Conservation (phyloP, 352 stramenopile genomes). For the Chrysophaeum taylorii region DNA sequence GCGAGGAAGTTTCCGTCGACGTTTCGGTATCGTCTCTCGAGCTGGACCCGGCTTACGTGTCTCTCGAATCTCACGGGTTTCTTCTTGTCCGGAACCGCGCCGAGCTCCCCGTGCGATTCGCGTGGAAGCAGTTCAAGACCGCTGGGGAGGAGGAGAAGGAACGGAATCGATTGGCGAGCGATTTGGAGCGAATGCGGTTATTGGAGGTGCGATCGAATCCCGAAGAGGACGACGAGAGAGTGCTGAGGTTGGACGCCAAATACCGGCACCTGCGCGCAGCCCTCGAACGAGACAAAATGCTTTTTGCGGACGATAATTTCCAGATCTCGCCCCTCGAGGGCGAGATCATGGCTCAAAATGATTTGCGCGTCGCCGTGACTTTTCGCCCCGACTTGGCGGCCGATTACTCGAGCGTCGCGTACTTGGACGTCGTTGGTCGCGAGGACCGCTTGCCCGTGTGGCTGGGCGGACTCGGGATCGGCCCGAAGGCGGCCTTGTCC, state of each 20-base stretch:
- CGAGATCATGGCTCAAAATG: constrained; percentile 76
- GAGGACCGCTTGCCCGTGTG: constrained; percentile 71
- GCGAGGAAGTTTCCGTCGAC: constrained; percentile 75
- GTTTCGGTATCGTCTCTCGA: constrained; percentile 67
- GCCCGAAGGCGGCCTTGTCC: constrained; percentile 74
- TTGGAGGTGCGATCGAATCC: too few species aligned
- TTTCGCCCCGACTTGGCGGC: constrained; percentile 68
- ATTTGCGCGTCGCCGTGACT: constrained; percentile 74
- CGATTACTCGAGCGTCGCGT: constrained; percentile 64
- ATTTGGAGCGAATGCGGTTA: constrained; percentile 68
- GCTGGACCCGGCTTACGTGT: constrained; percentile 75
- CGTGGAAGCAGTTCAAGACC: constrained; percentile 75
- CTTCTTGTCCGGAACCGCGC: constrained; percentile 82
- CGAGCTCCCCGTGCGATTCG: constrained; percentile 75
- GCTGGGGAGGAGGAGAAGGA: constrained; percentile 61
- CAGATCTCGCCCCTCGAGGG: constrained; percentile 67
- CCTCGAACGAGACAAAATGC: constrained; percentile 72
- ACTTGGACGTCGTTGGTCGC: constrained; percentile 72
- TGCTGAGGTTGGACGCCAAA: constrained; percentile 74
- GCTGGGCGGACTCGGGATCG: constrained; percentile 74
- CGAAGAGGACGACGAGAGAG: constrained; percentile 28
- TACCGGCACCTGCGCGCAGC: constrained; percentile 75
- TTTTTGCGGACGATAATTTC: constrained; percentile 85
- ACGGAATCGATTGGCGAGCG: constrained; percentile 56
- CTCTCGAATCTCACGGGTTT: constrained; percentile 67